Evolutionary conservation across 345 rosid species (phyloP), one percentile per base, ranked within the genome.

Genomic region (Citrus medica): DNA sequence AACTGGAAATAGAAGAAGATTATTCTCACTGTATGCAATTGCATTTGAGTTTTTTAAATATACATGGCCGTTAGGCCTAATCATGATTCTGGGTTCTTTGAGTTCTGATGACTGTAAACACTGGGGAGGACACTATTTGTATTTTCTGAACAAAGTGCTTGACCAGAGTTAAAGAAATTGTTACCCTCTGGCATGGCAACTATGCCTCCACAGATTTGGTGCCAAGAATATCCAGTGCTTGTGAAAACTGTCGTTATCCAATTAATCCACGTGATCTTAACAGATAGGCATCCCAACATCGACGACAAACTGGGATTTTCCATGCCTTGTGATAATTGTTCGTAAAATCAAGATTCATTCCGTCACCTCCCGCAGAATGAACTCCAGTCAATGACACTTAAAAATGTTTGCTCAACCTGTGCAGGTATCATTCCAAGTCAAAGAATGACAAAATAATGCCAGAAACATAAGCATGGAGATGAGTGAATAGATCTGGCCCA

Each of bases 321-420:
- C 53, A 65, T 7, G 32, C 63, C 13, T 48, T 69, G 2, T 62
- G 33, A 30, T 33, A 60, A 40, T 67, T 19, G 67, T 30, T 16
- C 35, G 42, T 17, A 38, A 21, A 17, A 24, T 55, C 48, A 67
- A 51, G 71, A 27, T 76, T 82, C 76, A 73, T 80, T 68, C 38
- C 33, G 40, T 68, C 73, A 61, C 77, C 80, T 66, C 77, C 81
- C 53, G 80, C 80, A 69, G 69, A 79, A 79, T 25, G 51, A 73
- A 69, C 71, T 69, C 65, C 3, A 53, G 9, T 63, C 28, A 75
- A 16, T 40, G 67, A 30, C 37, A 55, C 67, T 42, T 19, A 70
- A 24, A 22, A 71, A 38, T 73, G 76, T 37, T 59, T 37, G 25
- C 67, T 59, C 9, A 73, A 73, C 53, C 7, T 8, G 7, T 22